Percentiles rank a stretch among this genome's conserved stretches.
Evolutionary conservation across 208 protist genomes (phyloP).

Genomic region (Porcisia hertigi): DNA sequence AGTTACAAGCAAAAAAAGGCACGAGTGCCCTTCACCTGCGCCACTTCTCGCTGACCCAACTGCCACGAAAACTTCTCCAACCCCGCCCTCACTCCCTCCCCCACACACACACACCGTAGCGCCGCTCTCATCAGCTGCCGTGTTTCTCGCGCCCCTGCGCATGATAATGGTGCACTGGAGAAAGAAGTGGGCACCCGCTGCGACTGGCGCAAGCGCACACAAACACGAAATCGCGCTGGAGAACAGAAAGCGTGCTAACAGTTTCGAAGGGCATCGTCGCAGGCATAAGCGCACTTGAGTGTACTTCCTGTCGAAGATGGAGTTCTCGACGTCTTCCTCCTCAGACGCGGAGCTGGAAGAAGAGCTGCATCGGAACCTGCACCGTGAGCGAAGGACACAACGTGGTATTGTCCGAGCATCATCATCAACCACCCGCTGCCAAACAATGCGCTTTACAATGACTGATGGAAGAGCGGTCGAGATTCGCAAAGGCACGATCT

Average conservation of each 20-base stretch:
- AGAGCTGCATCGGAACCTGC: conserved; percentile 43
- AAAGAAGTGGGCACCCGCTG: background rate
- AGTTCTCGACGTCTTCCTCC: conserved; percentile 68
- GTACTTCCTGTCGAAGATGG: conserved; percentile 16
- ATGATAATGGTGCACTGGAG: background rate
- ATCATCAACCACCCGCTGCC: conserved; percentile 10
- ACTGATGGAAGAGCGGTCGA: conserved; percentile 36
- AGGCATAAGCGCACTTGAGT: background rate
- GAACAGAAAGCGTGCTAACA: background rate
- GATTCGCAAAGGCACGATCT: conserved; percentile 53
- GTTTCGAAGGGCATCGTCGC: background rate
- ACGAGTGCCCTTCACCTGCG: too few species aligned
- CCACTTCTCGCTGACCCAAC: too few species aligned
- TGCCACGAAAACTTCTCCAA: too few species aligned
- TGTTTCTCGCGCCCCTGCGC: background rate
- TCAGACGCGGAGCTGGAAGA: conserved; percentile 61
- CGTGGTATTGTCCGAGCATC: conserved; percentile 34
- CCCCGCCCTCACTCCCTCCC: background rate
- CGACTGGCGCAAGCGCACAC: background rate
- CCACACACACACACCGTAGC: background rate
- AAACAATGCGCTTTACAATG: conserved; percentile 22
- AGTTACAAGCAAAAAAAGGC: too few species aligned
- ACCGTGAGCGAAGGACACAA: conserved; percentile 23
- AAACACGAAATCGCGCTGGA: background rate
- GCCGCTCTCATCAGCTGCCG: background rate